A percentile compares a stretch with the other conserved stretches of the same genome.
Evolutionary conservation across 2,329 filamentous ascomycete genomes (phyloP).

Genomic region (Colletotrichum agaves): DNA sequence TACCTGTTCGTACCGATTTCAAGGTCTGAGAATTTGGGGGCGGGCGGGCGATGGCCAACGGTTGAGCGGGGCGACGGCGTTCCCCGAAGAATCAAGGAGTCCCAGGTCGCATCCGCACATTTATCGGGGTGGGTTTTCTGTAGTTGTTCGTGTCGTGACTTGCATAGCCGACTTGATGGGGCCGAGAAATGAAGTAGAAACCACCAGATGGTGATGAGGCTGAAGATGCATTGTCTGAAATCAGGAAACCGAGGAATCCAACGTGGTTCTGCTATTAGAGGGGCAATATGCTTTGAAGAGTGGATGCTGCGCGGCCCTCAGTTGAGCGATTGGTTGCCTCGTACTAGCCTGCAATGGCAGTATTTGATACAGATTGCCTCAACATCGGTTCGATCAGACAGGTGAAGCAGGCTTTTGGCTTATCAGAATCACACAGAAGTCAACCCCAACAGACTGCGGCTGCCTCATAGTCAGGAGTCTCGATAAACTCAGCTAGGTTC

Average conservation of each 20-base stretch:
- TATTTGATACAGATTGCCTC: too few species aligned
- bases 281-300: not conserved
- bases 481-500: slow-evolving; percentile 13
- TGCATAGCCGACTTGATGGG: slow-evolving; percentile 23
- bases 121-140: slow-evolving; percentile 3
- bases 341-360: too few species aligned
- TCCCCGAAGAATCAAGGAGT: not conserved
- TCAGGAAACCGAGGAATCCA: not conserved
- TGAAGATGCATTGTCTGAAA: not conserved
- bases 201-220: not conserved
- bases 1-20: too few species aligned
- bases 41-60: too few species aligned
- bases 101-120: slow-evolving; percentile 27
- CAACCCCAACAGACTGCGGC: not conserved
- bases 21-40: too few species aligned
- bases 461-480: not conserved
- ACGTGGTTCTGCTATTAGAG: not conserved
- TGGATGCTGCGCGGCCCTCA: not conserved
- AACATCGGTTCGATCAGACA: too few species aligned
- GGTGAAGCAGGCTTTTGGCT: too few species aligned
- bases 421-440: not conserved
- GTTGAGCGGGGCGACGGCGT: not conserved
- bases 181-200: not conserved
- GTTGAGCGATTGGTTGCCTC: not conserved
- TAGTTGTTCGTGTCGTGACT: slow-evolving; percentile 14